These are phyloP conservation scores for Tetragonia tetragonoides DNA, from an alignment of 148 eudicot genomes.

Conservation along the genomic window DNA sequence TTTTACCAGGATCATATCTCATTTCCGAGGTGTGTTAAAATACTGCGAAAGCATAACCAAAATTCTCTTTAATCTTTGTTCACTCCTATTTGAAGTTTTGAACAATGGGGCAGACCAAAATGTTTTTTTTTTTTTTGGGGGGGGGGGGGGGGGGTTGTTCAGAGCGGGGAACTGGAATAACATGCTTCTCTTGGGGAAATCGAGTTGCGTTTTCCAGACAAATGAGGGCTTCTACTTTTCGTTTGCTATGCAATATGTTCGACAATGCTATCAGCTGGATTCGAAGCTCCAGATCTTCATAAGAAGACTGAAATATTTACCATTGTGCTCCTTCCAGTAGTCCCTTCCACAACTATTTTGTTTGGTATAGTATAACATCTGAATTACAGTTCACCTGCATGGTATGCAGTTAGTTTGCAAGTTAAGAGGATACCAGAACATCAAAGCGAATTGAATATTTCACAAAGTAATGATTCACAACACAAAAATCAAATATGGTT, in stretches of 20 bases:
- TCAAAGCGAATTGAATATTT: neutral
- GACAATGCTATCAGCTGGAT: neutral
- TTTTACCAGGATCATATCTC: too few relatives aligned
- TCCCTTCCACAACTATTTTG: neutral
- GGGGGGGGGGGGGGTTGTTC: too few relatives aligned
- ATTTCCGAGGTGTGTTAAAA: too few relatives aligned
- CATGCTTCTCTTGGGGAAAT: too few relatives aligned
- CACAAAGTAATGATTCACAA: neutral
- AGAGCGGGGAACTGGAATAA: neutral
- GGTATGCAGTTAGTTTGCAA: neutral
- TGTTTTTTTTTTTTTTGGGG: too few relatives aligned
- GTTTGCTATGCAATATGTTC: constrained; percentile 17
- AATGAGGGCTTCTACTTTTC: neutral
- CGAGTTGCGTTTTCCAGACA: neutral
- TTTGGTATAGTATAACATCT: constrained; percentile 6
- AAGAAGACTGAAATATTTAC: neutral
- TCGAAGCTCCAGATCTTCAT: neutral
- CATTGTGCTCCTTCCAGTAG: neutral
- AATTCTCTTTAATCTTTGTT: too few relatives aligned
- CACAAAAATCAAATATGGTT: too few relatives aligned
- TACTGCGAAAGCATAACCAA: too few relatives aligned
- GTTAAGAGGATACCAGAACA: neutral
- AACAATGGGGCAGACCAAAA: too few relatives aligned
- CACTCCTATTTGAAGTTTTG: too few relatives aligned
- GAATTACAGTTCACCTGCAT: constrained; percentile 10